These are phyloP conservation scores for Anisodus acutangulus DNA, from an alignment of 257 asterid genomes.

Conservation along the genomic window DNA sequence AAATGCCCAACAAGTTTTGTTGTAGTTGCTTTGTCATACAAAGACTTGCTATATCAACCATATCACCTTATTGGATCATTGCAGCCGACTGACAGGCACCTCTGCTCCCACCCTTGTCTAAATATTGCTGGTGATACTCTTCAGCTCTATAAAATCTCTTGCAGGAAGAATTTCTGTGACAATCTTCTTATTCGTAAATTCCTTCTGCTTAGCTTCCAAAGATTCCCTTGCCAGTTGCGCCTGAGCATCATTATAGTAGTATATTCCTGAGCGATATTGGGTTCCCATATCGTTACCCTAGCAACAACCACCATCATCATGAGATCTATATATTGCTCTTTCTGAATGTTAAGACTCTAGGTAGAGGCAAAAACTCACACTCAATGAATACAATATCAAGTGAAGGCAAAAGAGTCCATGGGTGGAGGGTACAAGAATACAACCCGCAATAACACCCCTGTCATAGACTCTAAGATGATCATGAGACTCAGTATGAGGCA, in stretches of 20 bases:
- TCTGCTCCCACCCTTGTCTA: slow-evolving; percentile 83
- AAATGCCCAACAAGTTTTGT: neutral
- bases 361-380: neutral
- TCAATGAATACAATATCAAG: slow-evolving; percentile 2
- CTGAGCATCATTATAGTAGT: slow-evolving; percentile 87
- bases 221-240: slow-evolving; percentile 78
- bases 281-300: slow-evolving; percentile 96
- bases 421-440: neutral
- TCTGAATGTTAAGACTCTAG: neutral
- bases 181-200: slow-evolving; percentile 57
- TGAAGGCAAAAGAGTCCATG: neutral
- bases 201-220: slow-evolving; percentile 68
- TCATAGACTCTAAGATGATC: slow-evolving; percentile 1
- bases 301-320: slow-evolving; percentile 4
- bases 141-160: slow-evolving; percentile 93
- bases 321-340: neutral
- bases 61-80: slow-evolving; percentile 92
- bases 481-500: neutral
- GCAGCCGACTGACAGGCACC: slow-evolving; percentile 74
- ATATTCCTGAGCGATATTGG: slow-evolving; percentile 91
- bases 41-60: slow-evolving; percentile 44
- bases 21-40: neutral
- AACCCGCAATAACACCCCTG: neutral
- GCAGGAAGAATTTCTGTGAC: slow-evolving; percentile 88
- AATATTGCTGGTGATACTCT: slow-evolving; percentile 97